Conservation (phyloP, 371 early-diverging fungal genomes). For the Haplosporangium sp. region DNA sequence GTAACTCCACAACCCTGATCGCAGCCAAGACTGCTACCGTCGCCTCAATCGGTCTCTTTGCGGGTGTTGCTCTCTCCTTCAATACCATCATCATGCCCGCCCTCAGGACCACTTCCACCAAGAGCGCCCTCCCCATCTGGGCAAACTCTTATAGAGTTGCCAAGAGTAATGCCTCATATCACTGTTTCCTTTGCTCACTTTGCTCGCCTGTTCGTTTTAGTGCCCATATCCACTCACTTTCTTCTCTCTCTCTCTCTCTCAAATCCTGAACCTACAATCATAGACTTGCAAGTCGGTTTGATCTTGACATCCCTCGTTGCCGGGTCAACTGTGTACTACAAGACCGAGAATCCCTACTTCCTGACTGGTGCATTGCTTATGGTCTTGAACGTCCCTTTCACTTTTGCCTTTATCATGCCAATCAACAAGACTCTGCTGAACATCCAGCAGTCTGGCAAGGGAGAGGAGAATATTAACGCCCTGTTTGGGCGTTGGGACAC, state of each 20-base stretch:
- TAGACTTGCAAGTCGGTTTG: slow-evolving; percentile 21
- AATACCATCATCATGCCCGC: slow-evolving; percentile 30
- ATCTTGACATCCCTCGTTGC: slow-evolving; percentile 11
- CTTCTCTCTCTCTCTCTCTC: background rate
- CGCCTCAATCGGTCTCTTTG: slow-evolving; percentile 33
- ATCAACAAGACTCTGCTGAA: slow-evolving; percentile 21
- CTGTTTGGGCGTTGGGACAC: slow-evolving; percentile 31
- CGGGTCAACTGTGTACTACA: slow-evolving; percentile 14
- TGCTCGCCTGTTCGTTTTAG: background rate
- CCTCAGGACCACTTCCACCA: slow-evolving; percentile 8
- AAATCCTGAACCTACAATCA: too few species aligned
- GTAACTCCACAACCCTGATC: slow-evolving; percentile 21
- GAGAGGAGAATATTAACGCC: background rate
- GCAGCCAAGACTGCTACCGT: slow-evolving; percentile 20
- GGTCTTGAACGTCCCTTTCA: slow-evolving; percentile 33
- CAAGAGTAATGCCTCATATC: slow-evolving; percentile 3
- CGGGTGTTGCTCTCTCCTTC: slow-evolving; percentile 29
- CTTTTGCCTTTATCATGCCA: slow-evolving; percentile 23
- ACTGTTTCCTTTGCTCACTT: background rate
- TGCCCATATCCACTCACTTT: background rate
- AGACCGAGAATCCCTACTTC: slow-evolving; percentile 31
- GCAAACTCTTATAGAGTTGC: slow-evolving; percentile 12
- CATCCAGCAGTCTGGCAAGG: slow-evolving; percentile 9
- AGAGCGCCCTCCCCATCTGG: slow-evolving; percentile 31
- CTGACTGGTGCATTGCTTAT: slow-evolving; percentile 22